Evolutionary conservation across 1,284 basidiomycete species (phyloP).

Genomic region (Anthracocystis setariae): DNA sequence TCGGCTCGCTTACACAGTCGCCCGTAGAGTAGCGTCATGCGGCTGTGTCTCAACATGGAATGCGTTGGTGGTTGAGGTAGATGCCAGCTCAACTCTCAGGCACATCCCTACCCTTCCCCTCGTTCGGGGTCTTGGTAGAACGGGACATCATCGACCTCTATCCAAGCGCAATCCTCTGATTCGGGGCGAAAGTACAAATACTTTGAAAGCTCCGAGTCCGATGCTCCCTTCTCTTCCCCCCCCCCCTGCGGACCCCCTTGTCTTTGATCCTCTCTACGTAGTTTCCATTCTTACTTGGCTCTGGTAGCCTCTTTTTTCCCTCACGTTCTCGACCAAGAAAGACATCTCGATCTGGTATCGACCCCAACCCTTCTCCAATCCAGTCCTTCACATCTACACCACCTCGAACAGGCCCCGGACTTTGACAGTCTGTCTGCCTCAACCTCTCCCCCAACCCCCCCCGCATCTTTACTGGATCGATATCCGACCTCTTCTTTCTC

Average conservation of each 20-base stretch:
- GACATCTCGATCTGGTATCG: slow-evolving; percentile 17
- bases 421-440: slow-evolving; percentile 29
- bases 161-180: not conserved
- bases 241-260: slow-evolving; percentile 18
- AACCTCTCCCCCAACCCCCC: not conserved
- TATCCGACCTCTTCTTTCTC: not conserved
- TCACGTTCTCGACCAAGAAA: slow-evolving; percentile 6
- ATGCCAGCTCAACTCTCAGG: slow-evolving; percentile 20
- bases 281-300: slow-evolving; percentile 18
- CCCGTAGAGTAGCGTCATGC: not conserved
- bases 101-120: not conserved
- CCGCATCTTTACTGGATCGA: too few relatives aligned
- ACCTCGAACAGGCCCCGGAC: slow-evolving; percentile 12
- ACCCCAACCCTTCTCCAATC: slow-evolving; percentile 10
- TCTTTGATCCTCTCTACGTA: slow-evolving; percentile 6
- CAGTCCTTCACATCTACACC: too few relatives aligned
- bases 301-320: slow-evolving; percentile 27
- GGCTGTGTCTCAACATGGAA: not conserved
- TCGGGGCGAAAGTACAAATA: slow-evolving; percentile 24
- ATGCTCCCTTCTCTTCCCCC: slow-evolving; percentile 1
- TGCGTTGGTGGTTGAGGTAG: slow-evolving; percentile 9
- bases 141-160: not conserved
- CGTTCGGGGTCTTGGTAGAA: not conserved
- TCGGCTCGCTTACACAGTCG: not conserved
- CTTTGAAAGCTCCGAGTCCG: not conserved